Evolutionary conservation across 75 land plant genomes (phyloP), one percentile per base, ranked within the genome.

Genomic region (Ceratopteris richardii): DNA sequence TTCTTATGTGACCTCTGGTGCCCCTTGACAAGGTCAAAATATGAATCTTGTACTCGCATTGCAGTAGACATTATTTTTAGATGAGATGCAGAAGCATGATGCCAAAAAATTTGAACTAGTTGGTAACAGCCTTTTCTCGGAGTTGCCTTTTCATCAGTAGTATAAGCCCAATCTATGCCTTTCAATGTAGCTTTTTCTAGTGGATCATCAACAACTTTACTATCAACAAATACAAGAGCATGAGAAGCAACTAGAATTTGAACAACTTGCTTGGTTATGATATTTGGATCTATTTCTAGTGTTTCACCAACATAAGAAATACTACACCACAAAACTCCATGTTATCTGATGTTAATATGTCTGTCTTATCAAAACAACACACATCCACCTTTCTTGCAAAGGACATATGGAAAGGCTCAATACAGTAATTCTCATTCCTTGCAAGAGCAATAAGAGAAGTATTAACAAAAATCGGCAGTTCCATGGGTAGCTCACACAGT

Each of bases 371-470:
- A 76, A 93, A 93, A 75, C 98, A 93, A 61, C 98, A 93, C 23
- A 89, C 76, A 64, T 93, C 98, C 66, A 93, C 98, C 98, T 93
- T 93, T 44, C 98, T 96, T 64, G 96, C 98, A 79, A 93, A 93
- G 55, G 98, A 96, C 46, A 93, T 93, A 24, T 96, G 80, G 44
- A 93, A 93, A 19, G 98, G 98, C 54, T 93, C 98, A 23, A 96
- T 93, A 76, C 98, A 93, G 62, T 72, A 93, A 58, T 89, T 89
- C 29, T 96, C 98, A 63, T 82, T 81, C 7, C 87, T 77, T 37
- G 90, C 96, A 26, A 93, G 63, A 13, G 96, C 96, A 74, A 93
- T 93, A 31, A 93, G 62, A 44, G 98, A 93, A 39, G 98, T 93
- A 68, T 93, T 93, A 29, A 93, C 98, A 61, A 96, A 96, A 68